Evolutionary conservation across 2,329 filamentous ascomycete species (phyloP).

Genomic region (Alternaria ethzedia): DNA sequence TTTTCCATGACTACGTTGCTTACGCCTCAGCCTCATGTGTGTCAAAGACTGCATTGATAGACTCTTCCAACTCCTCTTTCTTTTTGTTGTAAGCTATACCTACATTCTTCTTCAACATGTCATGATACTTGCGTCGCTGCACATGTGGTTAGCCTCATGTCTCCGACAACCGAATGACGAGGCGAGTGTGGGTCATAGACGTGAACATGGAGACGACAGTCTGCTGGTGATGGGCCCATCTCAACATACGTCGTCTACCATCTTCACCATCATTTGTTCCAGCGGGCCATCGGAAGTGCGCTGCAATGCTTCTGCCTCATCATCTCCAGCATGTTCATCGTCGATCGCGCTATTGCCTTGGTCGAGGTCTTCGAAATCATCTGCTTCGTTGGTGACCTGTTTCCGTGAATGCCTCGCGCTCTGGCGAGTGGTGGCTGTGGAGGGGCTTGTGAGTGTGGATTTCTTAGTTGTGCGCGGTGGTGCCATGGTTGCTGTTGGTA

Average conservation of each 20-base stretch:
- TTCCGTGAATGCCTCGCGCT: constrained; percentile 12
- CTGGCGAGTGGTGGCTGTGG: constrained; percentile 12
- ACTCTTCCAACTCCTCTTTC: constrained; percentile 12
- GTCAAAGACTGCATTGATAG: constrained; percentile 33
- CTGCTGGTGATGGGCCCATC: not conserved
- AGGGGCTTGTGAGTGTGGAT: constrained; percentile 5
- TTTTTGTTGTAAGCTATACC: constrained; percentile 24
- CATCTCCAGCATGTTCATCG: constrained; percentile 2
- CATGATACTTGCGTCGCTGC: constrained; percentile 39
- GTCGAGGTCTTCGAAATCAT: constrained; percentile 9
- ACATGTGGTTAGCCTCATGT: not conserved
- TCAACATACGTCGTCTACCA: constrained; percentile 32
- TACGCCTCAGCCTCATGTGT: constrained; percentile 36
- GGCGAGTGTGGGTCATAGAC: not conserved
- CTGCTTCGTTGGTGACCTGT: constrained; percentile 1
- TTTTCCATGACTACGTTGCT: constrained; percentile 12
- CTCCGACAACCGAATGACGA: not conserved
- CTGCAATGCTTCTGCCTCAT: constrained; percentile 10
- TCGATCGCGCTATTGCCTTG: constrained; percentile 10
- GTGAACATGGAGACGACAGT: not conserved
- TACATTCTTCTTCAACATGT: constrained; percentile 24
- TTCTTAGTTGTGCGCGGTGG: constrained; percentile 17
- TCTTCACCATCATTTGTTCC: constrained; percentile 25
- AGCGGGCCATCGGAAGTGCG: constrained; percentile 11
- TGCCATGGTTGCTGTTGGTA: constrained; percentile 20